Evolutionary conservation across 2,329 filamentous ascomycete species (phyloP).

Genomic region (Apiospora phragmitis): DNA sequence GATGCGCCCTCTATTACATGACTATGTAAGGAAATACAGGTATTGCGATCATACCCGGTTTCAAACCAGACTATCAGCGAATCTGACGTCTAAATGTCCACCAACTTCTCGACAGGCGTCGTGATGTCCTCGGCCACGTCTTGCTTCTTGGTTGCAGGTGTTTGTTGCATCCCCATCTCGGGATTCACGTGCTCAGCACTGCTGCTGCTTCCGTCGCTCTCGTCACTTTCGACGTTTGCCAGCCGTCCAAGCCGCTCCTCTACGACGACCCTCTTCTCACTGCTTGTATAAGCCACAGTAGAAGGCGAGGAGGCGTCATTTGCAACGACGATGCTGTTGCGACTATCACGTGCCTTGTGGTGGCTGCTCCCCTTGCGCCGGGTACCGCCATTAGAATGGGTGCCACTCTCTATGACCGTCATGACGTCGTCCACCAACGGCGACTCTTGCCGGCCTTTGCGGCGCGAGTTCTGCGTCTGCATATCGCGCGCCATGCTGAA

Average conservation of each 20-base stretch:
- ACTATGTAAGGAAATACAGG: not conserved
- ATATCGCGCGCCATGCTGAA: slow-evolving; percentile 15
- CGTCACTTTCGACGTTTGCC: not conserved
- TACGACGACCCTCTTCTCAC: not conserved
- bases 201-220: not conserved
- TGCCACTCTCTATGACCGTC: not conserved
- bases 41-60: not conserved
- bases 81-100: not conserved
- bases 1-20: not conserved
- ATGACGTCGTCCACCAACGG: not conserved
- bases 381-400: not conserved
- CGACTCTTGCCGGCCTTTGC: not conserved
- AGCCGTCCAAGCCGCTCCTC: not conserved
- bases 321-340: not conserved
- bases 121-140: not conserved
- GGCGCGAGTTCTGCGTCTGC: not conserved
- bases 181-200: not conserved
- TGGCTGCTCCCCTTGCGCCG: not conserved
- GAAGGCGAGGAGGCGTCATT: not conserved
- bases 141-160: not conserved
- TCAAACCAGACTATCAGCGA: not conserved
- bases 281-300: not conserved
- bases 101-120: not conserved
- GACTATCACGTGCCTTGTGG: not conserved
- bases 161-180: not conserved